Evolutionary conservation across 2,329 filamentous ascomycete species (phyloP), one percentile per base, ranked within the genome.

Genomic region (Cordyceps javanica): DNA sequence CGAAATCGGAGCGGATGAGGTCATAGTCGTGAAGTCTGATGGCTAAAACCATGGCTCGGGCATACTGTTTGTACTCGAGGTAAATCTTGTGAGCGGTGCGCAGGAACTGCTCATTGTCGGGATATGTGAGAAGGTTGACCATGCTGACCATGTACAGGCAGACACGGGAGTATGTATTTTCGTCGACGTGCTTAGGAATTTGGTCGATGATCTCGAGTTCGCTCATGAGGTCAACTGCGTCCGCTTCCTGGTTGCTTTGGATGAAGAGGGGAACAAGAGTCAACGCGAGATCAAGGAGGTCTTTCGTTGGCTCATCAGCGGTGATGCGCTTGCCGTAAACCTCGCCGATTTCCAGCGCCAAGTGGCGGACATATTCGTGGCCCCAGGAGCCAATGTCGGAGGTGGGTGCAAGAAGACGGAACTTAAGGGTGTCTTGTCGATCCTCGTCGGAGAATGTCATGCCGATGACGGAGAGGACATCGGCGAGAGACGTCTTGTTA

Each of bases 401-500:
- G 39, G 91, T 90, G 30, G 92, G 91, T 36, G 93, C 88, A 60
- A 97, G 82, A 53, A 99, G 82, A 63, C 94, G 87, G 78, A 94
- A 99, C 76, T 96, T 97, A 67, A 99, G 83, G 51, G 94, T 97
- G 73, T 99, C 94, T 74, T 96, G 85, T 72, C 91, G 87, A 68
- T 96, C 91, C 74, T 97, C 94, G 69, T 97, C 93, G 50, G 93
- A 96, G 72, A 93, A 97, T 56, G 94, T 99, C 94, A 99, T 99
- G 61, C 93, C 94, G 65, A 99, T 89, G 50, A 99, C 94, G 14
- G 94, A 99, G 53, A 99, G 80, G 66, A 96, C 94, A 75, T 99
- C 95, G 46, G 94, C 95, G 63, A 99, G 79, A 3, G 91, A 83
- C 61, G 88, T 90, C 83, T 95, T 96, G 76, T 96, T 85, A 54